Conservation (phyloP, 2,329 filamentous ascomycete species). For the Colletotrichum endophyticum region DNA sequence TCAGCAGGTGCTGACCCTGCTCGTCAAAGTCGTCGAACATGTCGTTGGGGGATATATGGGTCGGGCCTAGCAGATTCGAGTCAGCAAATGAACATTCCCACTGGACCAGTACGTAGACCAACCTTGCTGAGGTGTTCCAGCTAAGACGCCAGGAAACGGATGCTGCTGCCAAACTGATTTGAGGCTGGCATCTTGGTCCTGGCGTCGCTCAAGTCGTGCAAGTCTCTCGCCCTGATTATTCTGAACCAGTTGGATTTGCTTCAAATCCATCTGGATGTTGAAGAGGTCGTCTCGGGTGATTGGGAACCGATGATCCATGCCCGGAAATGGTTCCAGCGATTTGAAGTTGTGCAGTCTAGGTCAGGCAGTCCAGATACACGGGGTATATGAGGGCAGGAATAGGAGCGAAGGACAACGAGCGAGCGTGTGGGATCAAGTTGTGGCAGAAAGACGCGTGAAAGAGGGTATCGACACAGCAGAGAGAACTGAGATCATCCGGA, state of each 20-base stretch:
- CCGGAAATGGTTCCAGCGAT: conserved; percentile 29
- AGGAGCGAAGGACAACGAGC: conserved; percentile 4
- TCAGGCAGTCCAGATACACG: neutral
- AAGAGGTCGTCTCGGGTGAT: conserved; percentile 69
- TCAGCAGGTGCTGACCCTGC: conserved; percentile 79
- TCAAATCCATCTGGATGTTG: conserved; percentile 73
- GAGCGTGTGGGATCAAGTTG: neutral
- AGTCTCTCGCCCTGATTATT: conserved; percentile 67
- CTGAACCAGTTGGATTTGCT: conserved; percentile 69
- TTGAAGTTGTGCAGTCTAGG: conserved; percentile 19
- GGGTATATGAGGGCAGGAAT: neutral
- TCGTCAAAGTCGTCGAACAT: conserved; percentile 92
- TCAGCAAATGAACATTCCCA: conserved; percentile 17
- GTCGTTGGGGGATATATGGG: conserved; percentile 80
- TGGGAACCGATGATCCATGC: conserved; percentile 69
- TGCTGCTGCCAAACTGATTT: conserved; percentile 94
- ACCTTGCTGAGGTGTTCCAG: conserved; percentile 89
- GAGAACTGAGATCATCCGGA: neutral
- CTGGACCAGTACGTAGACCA: conserved; percentile 34
- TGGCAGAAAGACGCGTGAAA: neutral
- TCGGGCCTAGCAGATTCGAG: conserved; percentile 63
- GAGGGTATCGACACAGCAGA: neutral
- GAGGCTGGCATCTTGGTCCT: conserved; percentile 69
- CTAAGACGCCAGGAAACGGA: conserved; percentile 85
- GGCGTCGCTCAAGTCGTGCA: conserved; percentile 66